Evolutionary conservation across 169 alveolate genomes (phyloP).

Genomic region (Plasmodium adleri): DNA sequence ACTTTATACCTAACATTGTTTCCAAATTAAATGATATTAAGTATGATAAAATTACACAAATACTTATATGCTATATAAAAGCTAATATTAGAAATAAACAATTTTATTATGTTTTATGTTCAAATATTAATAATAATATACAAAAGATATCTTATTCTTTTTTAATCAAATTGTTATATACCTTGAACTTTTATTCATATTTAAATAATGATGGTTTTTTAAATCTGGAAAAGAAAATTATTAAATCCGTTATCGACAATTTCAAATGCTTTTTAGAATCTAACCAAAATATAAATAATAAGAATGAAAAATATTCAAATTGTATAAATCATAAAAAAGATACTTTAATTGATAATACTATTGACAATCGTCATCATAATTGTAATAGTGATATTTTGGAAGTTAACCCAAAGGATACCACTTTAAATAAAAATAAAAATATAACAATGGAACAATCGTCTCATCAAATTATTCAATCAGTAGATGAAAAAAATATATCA

Average conservation of each 20-base stretch:
- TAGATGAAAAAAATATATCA: too few species aligned
- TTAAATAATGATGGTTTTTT: constrained; percentile 26
- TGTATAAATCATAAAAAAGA: too few species aligned
- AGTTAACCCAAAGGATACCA: too few species aligned
- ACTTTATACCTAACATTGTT: constrained; percentile 13
- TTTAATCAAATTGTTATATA: constrained; percentile 38
- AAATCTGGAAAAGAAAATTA: constrained; percentile 20
- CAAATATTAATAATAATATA: constrained; percentile 13
- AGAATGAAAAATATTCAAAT: too few species aligned
- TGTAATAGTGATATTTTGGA: too few species aligned
- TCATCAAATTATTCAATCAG: too few species aligned
- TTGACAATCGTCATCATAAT: too few species aligned
- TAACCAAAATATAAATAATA: background rate
- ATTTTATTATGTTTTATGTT: constrained; percentile 32
- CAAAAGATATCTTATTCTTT: constrained; percentile 11
- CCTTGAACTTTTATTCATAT: constrained; percentile 23
- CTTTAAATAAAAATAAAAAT: too few species aligned
- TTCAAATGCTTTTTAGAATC: background rate
- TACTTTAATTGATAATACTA: too few species aligned
- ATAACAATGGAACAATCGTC: too few species aligned
- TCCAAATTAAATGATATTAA: constrained; percentile 20
- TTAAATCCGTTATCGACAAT: background rate
- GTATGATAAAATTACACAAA: constrained; percentile 6
- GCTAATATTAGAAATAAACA: constrained; percentile 45
- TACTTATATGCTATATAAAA: constrained; percentile 40